Percentiles rank a stretch among this genome's conserved stretches.
Conservation (phyloP, 2,329 filamentous ascomycete genomes). For the Cladosporium velox region DNA sequence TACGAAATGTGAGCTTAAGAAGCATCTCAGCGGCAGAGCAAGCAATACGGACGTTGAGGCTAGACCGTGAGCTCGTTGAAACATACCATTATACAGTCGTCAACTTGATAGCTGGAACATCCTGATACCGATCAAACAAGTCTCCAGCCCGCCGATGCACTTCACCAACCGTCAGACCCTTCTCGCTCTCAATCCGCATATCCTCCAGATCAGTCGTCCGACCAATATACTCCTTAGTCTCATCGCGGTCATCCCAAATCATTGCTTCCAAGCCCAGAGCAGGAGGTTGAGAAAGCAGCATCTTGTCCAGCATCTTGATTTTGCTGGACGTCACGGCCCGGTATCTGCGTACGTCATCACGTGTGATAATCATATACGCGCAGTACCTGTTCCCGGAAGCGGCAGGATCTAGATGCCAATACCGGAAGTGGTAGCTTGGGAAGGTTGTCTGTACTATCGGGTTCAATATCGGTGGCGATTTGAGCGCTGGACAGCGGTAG, state of each 20-base stretch:
- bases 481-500: constrained; percentile 13
- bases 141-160: constrained; percentile 25
- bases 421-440: constrained; percentile 29
- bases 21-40: background rate
- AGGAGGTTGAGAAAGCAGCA: constrained; percentile 32
- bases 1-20: background rate
- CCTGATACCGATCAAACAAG: constrained; percentile 29
- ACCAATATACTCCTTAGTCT: constrained; percentile 30
- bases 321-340: constrained; percentile 16
- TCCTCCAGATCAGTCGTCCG: constrained; percentile 25
- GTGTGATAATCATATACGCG: constrained; percentile 29
- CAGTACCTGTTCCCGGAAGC: constrained; percentile 24
- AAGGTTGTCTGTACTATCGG: constrained; percentile 29
- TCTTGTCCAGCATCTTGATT: constrained; percentile 24
- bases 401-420: constrained; percentile 26
- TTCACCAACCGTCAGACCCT: constrained; percentile 28
- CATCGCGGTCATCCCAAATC: constrained; percentile 29
- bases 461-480: constrained; percentile 26
- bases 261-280: constrained; percentile 24
- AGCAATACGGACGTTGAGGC: background rate
- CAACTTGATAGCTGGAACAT: constrained; percentile 31
- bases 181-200: constrained; percentile 23
- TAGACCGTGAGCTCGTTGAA: background rate
- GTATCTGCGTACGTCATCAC: constrained; percentile 23
- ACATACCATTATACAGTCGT: constrained; percentile 26